phyloP scores from a whole-genome alignment of 1,284 basidiomycete species.

The Malassezia japonica region DNA sequence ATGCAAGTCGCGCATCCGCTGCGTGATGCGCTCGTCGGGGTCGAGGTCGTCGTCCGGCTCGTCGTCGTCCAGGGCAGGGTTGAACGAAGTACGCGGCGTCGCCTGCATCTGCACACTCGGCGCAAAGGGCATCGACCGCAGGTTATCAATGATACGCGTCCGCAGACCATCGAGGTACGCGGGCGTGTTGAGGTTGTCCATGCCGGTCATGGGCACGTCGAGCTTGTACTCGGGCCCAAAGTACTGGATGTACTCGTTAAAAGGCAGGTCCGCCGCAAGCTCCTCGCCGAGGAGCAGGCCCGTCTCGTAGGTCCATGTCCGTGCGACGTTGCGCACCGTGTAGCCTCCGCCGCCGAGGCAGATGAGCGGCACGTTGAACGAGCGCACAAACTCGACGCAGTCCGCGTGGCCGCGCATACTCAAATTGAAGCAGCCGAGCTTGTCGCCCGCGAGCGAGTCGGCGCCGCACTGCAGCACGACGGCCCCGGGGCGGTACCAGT shows the following conservation, averaged over 20 bases:
- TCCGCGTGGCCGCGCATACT: slow-evolving; percentile 85
- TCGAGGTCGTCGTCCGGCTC: slow-evolving; percentile 47
- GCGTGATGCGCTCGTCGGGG: slow-evolving; percentile 46
- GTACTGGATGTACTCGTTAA: slow-evolving; percentile 95
- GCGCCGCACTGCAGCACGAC: slow-evolving; percentile 92
- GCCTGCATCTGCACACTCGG: slow-evolving; percentile 82
- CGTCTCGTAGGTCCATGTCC: slow-evolving; percentile 94
- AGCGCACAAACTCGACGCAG: slow-evolving; percentile 76
- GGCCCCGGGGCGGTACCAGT: slow-evolving; percentile 78
- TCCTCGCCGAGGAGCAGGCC: slow-evolving; percentile 81
- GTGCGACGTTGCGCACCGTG: slow-evolving; percentile 79
- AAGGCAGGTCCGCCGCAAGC: slow-evolving; percentile 69
- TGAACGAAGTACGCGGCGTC: slow-evolving; percentile 56
- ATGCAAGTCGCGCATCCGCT: slow-evolving; percentile 36
- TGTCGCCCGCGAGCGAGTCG: slow-evolving; percentile 88
- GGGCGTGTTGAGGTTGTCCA: slow-evolving; percentile 82
- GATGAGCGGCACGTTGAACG: slow-evolving; percentile 77
- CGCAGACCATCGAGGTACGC: slow-evolving; percentile 74
- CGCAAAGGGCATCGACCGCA: slow-evolving; percentile 67
- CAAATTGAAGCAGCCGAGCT: slow-evolving; percentile 90
- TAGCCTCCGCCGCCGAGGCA: slow-evolving; percentile 92
- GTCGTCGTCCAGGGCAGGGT: slow-evolving; percentile 56
- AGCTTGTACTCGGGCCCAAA: slow-evolving; percentile 91
- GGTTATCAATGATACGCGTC: slow-evolving; percentile 64
- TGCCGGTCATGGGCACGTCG: slow-evolving; percentile 80